Percentiles rank a stretch among this genome's conserved stretches.
phyloP scores from a whole-genome alignment of 805 yeast genomes.

The Ogataea naganishii region DNA sequence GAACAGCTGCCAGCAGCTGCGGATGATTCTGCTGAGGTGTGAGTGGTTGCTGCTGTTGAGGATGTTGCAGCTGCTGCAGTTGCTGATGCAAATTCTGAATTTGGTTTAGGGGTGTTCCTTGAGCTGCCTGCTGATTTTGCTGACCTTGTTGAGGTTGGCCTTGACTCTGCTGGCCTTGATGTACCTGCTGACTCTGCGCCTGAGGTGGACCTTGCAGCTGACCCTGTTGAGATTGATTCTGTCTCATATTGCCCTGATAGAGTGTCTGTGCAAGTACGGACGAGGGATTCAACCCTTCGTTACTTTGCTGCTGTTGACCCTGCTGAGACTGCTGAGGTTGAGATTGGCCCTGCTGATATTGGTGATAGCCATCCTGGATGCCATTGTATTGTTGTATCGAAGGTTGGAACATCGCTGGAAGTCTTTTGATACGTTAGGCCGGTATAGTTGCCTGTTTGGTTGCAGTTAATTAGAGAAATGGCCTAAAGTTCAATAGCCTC shows the following conservation, averaged over 20 bases:
- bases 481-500: no score
- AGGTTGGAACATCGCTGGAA: no score
- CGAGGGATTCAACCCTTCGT: slow-evolving; percentile 24
- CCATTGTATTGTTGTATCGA: slow-evolving; percentile 7
- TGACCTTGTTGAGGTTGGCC: slow-evolving; percentile 16
- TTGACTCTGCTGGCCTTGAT: slow-evolving; percentile 14
- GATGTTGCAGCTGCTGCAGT: slow-evolving; percentile 17
- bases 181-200: slow-evolving; percentile 15
- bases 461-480: no score
- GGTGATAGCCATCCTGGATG: slow-evolving; percentile 14
- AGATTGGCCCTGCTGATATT: slow-evolving; percentile 14
- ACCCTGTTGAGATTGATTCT: slow-evolving; percentile 23
- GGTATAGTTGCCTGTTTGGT: no score
- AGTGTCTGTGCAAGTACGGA: slow-evolving; percentile 30
- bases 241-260: slow-evolving; percentile 31
- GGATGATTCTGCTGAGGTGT: slow-evolving; percentile 8
- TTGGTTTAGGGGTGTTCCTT: slow-evolving; percentile 1
- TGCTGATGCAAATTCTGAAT: slow-evolving; percentile 16
- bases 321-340: slow-evolving; percentile 8
- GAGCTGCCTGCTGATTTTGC: slow-evolving; percentile 2
- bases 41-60: slow-evolving; percentile 16
- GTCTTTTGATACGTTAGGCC: no score
- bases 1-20: slow-evolving; percentile 5
- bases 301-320: slow-evolving; percentile 9
- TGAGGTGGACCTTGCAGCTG: slow-evolving; percentile 17